A percentile compares a stretch with the other conserved stretches of the same genome.
Evolutionary conservation across 768 basidiomycete genomes (phyloP).

Genomic region (Hortiboletus campestris): DNA sequence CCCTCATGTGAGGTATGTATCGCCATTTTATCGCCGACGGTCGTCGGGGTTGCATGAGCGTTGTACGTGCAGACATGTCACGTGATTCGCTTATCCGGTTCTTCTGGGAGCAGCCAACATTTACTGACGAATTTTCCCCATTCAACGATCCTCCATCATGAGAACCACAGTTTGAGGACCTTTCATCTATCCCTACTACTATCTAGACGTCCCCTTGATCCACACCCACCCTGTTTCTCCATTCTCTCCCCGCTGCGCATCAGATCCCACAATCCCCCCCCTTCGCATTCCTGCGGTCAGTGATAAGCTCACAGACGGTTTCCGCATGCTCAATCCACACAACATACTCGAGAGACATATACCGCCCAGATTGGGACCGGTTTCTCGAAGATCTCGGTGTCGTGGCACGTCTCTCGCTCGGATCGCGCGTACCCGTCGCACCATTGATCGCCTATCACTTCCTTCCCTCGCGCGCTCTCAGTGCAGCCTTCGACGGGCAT

Average conservation of each 20-base stretch:
- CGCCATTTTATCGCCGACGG: not conserved
- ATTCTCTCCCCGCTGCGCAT: slow-evolving; percentile 26
- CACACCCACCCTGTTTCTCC: slow-evolving; percentile 32
- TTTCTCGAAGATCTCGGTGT: slow-evolving; percentile 30
- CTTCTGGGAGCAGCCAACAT: not conserved
- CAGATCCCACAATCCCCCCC: slow-evolving; percentile 22
- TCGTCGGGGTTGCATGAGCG: not conserved
- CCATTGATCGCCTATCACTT: slow-evolving; percentile 13
- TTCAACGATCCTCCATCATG: slow-evolving; percentile 24
- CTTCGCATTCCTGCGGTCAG: slow-evolving; percentile 26
- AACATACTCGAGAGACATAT: slow-evolving; percentile 27
- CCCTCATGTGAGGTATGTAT: slow-evolving; percentile 3
- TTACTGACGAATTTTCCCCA: not conserved
- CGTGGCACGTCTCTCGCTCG: slow-evolving; percentile 27
- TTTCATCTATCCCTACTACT: slow-evolving; percentile 3
- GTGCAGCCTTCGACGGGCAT: slow-evolving; percentile 18
- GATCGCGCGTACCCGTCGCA: slow-evolving; percentile 20
- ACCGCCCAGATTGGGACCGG: slow-evolving; percentile 27
- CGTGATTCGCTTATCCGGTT: not conserved
- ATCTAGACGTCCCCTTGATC: slow-evolving; percentile 27
- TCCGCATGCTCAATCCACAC: slow-evolving; percentile 26
- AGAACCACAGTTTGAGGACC: slow-evolving; percentile 28
- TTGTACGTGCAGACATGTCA: slow-evolving; percentile 7
- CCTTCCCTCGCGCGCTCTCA: slow-evolving; percentile 12
- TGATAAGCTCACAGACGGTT: slow-evolving; percentile 23